These are phyloP conservation scores for Solanum hybrid DNA, from an alignment of 305 asterid genomes.

Conservation along the genomic window DNA sequence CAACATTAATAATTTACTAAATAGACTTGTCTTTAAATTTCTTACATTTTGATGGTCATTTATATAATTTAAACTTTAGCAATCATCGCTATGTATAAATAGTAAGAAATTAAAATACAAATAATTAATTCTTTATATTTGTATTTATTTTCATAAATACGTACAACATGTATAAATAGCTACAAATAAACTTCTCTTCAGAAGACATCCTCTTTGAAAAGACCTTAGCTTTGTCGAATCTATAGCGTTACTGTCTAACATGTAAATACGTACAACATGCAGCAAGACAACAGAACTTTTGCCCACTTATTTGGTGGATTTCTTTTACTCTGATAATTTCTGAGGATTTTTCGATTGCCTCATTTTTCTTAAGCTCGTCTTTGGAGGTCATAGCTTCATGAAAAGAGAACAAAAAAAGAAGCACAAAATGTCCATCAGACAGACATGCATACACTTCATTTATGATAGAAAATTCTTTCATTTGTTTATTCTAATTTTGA, in stretches of 20 bases:
- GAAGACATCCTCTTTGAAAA: background rate
- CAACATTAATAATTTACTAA: background rate
- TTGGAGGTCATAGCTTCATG: background rate
- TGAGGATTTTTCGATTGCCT: background rate
- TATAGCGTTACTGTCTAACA: slow-evolving; percentile 54
- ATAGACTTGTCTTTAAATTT: no score
- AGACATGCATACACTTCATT: background rate
- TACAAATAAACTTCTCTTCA: background rate
- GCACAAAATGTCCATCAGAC: no score
- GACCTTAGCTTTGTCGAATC: slow-evolving; percentile 32
- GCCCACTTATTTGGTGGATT: background rate
- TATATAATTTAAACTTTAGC: background rate
- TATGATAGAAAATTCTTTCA: background rate
- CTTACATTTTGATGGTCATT: background rate
- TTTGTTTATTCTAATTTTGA: background rate
- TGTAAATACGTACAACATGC: slow-evolving; percentile 38
- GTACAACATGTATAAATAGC: slow-evolving; percentile 13
- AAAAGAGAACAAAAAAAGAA: background rate
- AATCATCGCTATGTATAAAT: no score
- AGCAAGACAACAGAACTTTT: slow-evolving; percentile 9
- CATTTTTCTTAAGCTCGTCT: background rate
- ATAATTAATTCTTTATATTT: no score
- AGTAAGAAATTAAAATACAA: background rate
- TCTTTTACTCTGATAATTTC: background rate
- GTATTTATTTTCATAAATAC: no score